Evolutionary conservation across 768 basidiomycete species (phyloP), one percentile per base, ranked within the genome.

Genomic region (Gloeostereum incarnatum): DNA sequence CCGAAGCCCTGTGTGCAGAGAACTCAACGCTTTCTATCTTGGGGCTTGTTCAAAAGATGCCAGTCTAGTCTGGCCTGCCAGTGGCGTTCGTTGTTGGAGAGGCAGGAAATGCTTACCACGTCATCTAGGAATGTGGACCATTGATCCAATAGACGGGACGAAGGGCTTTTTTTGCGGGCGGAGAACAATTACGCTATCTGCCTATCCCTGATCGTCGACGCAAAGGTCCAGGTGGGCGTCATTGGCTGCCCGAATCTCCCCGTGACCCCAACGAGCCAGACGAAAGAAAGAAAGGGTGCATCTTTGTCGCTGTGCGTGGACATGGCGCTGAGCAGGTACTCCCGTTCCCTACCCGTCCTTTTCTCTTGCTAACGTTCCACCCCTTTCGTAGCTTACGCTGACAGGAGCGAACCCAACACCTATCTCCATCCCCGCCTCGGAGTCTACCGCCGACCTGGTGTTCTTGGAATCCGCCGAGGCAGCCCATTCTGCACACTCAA

Each of bases 181-280:
- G 89, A 83, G 41, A 92, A 96, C 57, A n/a, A n/a, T n/a, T 96
- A 90, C 53, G 91, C 91, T 4, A 87, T 96, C 14, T 94, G 92
- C 56, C 61, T 96, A 7, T 82, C 90, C 0, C 65, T 96, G 39
- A 77, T 94, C 51, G 68, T 87, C 30, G 78, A 92, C 45, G 71
- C 82, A 0, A 56, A 78, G 36, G 86, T 90, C 24, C 68, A 88
- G 52, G 66, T 96, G 2, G 91, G 88, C 4, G 77, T 92, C 13
- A 81, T 92, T 47, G 91, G 90, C 5, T 96, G 93, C 57, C 94
- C 94, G 1, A 99, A 99, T 58, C 67, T 98, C 13, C 83, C 79
- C 58, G 77, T 26, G 65, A 76, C 47, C 57, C 61, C 3, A 46
- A 57, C 1, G 57, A 71, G 25, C 73, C 80, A 3, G 65, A 78